Base-by-base conservation (phyloP, 179 eudicot genomes). In the Silene coronaria region DNA sequence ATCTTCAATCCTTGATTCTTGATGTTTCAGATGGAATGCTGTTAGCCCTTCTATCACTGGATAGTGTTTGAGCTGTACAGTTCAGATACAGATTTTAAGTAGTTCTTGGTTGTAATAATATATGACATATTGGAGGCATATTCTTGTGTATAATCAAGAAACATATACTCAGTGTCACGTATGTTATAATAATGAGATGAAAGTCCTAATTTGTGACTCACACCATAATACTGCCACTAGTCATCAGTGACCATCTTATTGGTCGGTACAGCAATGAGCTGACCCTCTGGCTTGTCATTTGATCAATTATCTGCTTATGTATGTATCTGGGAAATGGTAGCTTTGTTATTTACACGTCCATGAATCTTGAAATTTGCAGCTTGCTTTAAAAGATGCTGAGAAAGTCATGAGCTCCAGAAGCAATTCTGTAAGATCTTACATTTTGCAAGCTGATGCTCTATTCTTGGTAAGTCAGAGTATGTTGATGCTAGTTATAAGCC, bases 381-480 rank as follows among this genome's bases (percentile, higher is more conserved):
- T 94, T 86, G 97, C 98, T 24, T 78, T 92, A 26, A 94, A 92
- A 83, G 98, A 94, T 89, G 97, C 96, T 45, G 97, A 94, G 72
- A 92, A 92, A 86, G 87, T 94, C 68, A 80, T 89, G 87, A 82
- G 70, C 77, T 38, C 84, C 64, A 85, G 74, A 75, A 84, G 77
- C 82, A 85, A 85, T 76, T 85, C 86, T 63, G 83, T 78, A 26
- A 88, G 78, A 72, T 82, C 97, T 2, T 86, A 86, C 78, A 79
- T 92, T 72, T 78, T 94, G 82, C 88, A 84, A 82, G 97, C 96
- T 69, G 88, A 87, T 86, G 91, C 98, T 65, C 88, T 94, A 58
- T 72, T 88, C 70, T 80, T 84, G 87, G 87, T 84, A 79, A 82
- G 85, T 22, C 21, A 45, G 63, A 26, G 19, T 71, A 66, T 45